Base-by-base conservation (phyloP, 768 basidiomycete species). In the Boletellus ananiceps region DNA sequence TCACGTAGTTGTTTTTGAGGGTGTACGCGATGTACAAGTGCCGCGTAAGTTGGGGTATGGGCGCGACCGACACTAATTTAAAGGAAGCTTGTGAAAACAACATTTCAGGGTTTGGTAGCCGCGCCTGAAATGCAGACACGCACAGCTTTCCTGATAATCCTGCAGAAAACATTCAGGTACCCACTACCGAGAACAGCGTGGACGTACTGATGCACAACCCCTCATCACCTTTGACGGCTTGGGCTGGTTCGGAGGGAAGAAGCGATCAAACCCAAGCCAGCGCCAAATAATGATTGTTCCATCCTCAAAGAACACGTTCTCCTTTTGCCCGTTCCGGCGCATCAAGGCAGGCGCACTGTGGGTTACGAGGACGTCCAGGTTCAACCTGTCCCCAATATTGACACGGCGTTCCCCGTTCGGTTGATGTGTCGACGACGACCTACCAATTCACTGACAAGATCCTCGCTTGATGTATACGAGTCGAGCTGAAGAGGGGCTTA, bases 111-210 rank as follows among this genome's bases (percentile, higher is more conserved):
- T 19, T 36, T 32, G 23, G 4, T 27, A 27, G 32, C 11, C 29
- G 41, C n/a, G 4, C n/a, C 38, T 23, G 41, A 47, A 33, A 4
- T 9, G 29, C 29, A 40, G 32, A 40, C 23, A 34, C 1, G 60
- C 83, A 88, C 88, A 75, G 63, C 85, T 88, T 58, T 88, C 83
- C 57, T 81, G 82, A 59, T 82, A 88, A 62, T 89, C 88, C 86
- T 89, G 39, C 34, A 12, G 31, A 32, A n/a, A 33, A 34, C 3
- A 3, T 45, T 57, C 40, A 59, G 49, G 18, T 23, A 35, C 41
- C 14, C 16, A 35, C 8, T 36, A 3, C 2, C 14, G 38, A 38
- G 42, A 40, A 46, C 8, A 18, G 42, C 13, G 18, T 1, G 6
- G 31, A 43, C 81, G 29, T 65, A 88, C 86, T 42, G 82, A 81